phyloP scores from a whole-genome alignment of 805 yeast genomes.

The Cyberlindnera euphorbiiphila region DNA sequence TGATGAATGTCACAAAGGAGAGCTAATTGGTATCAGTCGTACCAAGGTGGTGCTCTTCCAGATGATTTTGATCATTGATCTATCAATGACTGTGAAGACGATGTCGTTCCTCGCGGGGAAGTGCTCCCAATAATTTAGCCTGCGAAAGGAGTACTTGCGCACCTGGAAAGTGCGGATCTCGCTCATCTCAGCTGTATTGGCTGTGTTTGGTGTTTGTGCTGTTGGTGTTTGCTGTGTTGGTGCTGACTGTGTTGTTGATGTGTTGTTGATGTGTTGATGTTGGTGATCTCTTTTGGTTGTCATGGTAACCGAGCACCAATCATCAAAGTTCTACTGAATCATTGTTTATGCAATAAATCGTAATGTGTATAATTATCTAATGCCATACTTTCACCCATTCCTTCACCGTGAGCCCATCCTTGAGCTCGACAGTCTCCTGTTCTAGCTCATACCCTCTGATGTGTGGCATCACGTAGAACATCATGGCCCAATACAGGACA shows the following conservation, averaged over 20 bases:
- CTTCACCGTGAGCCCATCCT: slow-evolving; percentile 58
- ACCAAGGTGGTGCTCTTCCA: slow-evolving; percentile 23
- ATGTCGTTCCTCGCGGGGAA: slow-evolving; percentile 25
- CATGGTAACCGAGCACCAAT: too few species aligned
- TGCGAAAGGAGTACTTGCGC: slow-evolving; percentile 23
- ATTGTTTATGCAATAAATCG: not conserved
- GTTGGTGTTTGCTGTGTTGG: too few species aligned
- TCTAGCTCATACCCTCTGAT: slow-evolving; percentile 42
- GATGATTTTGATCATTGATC: slow-evolving; percentile 12
- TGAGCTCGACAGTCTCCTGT: slow-evolving; percentile 37
- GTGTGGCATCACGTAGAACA: slow-evolving; percentile 47
- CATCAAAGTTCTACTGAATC: too few species aligned
- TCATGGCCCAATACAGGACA: slow-evolving; percentile 50
- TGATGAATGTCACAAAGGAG: too few species aligned
- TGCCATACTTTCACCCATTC: slow-evolving; percentile 44
- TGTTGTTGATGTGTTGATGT: not conserved
- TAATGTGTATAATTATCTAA: not conserved
- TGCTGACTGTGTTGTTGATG: slow-evolving; percentile 1
- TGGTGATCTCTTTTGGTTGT: not conserved
- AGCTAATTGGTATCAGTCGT: slow-evolving; percentile 5
- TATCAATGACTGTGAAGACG: slow-evolving; percentile 8
- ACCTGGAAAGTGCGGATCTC: slow-evolving; percentile 11
- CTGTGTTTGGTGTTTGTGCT: too few species aligned
- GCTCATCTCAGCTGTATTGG: not conserved
- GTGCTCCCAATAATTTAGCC: slow-evolving; percentile 23